Evolutionary conservation across 2,329 filamentous ascomycete species (phyloP), one percentile per base, ranked within the genome.

Genomic region (Colletotrichum tropicicola): DNA sequence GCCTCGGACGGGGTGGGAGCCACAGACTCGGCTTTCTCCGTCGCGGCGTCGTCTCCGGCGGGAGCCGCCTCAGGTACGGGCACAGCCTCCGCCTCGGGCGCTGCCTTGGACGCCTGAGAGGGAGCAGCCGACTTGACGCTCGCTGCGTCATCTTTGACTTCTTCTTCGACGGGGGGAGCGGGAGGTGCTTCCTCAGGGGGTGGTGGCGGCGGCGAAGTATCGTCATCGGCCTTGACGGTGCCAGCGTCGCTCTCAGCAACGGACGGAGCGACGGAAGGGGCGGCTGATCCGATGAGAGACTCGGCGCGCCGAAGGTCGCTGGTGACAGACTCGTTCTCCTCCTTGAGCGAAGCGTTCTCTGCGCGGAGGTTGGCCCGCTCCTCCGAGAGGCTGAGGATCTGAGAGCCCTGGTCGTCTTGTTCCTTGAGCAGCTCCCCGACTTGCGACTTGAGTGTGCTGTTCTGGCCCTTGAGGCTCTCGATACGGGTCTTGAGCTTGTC

Each of bases 321-420:
- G 4, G 56, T 63, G 39, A 68, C 63, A 5, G 62, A 58, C 10
- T 66, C 57, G 19, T 66, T 63, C 19, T 68, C 66, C 4, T 68
- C 66, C 41, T 41, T 67, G 21, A 68, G 64, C 9, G 58, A 61
- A 2, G n/a, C 43, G n/a, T 55, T 65, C 44, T 65, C 61, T 5
- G 61, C 58, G 15, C 44, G 56, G 6, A 68, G 65, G 6, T 35
- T 52, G 37, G 63, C 37, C 15, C 67, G 47, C 23, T 68, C 67
- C 17, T 63, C 65, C 2, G 52, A 30, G 19, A 68, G 57, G 23
- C 48, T 55, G 15, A 65, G 56, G 2, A 68, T 66, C 51, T 59
- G 63, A 10, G 66, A 68, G 8, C 41, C 52, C 25, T 63, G 54
- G 15, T 68, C 66, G 15, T 68, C 66, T 10, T 66, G 64, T 19